Conservation (phyloP, 163 green algal species). For the Coccomyxa subellipsoidea region DNA sequence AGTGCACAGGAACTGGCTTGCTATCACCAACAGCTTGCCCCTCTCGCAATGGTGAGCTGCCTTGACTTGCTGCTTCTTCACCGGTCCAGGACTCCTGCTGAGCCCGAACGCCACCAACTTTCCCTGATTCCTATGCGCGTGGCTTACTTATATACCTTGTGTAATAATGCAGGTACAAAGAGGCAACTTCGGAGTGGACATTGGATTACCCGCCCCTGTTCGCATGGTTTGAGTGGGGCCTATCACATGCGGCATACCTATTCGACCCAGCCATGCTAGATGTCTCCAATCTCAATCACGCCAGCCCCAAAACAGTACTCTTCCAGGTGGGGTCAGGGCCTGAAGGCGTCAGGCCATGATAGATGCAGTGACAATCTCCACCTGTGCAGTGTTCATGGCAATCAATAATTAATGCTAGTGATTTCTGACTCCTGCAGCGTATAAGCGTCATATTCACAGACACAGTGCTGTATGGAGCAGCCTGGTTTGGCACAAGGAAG, state of each 20-base stretch:
- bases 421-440: constrained; percentile 64
- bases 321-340: constrained; percentile 66
- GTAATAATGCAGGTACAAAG: constrained; percentile 85
- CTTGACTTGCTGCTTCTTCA: no score
- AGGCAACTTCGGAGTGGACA: constrained; percentile 90
- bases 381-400: background rate
- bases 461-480: constrained; percentile 49
- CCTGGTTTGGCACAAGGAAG: constrained; percentile 19
- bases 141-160: no score
- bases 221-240: constrained; percentile 86
- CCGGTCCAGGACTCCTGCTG: no score
- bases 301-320: constrained; percentile 51
- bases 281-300: constrained; percentile 58
- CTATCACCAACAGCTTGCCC: constrained; percentile 82
- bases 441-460: constrained; percentile 67
- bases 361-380: background rate
- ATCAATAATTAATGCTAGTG: background rate
- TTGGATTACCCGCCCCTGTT: constrained; percentile 98
- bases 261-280: constrained; percentile 82
- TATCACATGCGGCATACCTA: constrained; percentile 61
- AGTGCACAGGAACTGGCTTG: constrained; percentile 97
- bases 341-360: no score
- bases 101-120: no score
- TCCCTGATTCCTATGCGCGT: no score
- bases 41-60: constrained; percentile 60